Evolutionary conservation across 805 yeast genomes (phyloP).

Genomic region (Torulaspora quercuum): DNA sequence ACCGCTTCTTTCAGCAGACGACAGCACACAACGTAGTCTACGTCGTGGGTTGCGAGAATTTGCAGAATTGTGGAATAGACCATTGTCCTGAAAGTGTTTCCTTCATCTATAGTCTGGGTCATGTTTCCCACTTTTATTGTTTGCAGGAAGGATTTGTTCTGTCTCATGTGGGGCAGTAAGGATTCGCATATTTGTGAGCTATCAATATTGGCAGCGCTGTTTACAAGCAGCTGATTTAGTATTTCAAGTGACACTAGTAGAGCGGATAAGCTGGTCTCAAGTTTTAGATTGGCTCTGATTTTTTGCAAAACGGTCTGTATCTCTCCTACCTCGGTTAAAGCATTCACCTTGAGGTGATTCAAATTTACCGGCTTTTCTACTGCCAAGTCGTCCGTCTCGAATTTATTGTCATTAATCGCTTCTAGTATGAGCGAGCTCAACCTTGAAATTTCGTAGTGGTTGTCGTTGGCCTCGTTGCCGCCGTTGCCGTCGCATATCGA

Average conservation of each 20-base stretch:
- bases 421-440: not conserved
- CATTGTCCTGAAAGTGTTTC: conserved; percentile 19
- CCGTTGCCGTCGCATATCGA: not conserved
- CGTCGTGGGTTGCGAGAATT: conserved; percentile 4
- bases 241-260: conserved; percentile 8
- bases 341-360: conserved; percentile 2
- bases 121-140: conserved; percentile 34
- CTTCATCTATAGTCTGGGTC: conserved; percentile 34
- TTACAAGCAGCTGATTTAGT: conserved; percentile 5
- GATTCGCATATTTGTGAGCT: conserved; percentile 5
- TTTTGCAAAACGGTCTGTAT: conserved; percentile 2
- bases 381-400: too few species aligned
- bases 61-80: conserved; percentile 19
- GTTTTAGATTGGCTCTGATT: conserved; percentile 1
- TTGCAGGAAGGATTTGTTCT: conserved; percentile 27
- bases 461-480: conserved; percentile 2
- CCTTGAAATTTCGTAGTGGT: not conserved
- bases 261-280: conserved; percentile 1
- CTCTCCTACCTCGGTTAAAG: conserved; percentile 1
- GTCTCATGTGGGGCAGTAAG: conserved; percentile 22
- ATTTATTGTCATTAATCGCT: not conserved
- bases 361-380: too few species aligned
- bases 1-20: conserved; percentile 12
- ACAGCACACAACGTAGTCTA: conserved; percentile 10
- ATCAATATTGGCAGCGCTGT: conserved; percentile 5